Evolutionary conservation across 495 filamentous ascomycete species (phyloP).

Genomic region (Aspergillus sclerotiicarbonarius): DNA sequence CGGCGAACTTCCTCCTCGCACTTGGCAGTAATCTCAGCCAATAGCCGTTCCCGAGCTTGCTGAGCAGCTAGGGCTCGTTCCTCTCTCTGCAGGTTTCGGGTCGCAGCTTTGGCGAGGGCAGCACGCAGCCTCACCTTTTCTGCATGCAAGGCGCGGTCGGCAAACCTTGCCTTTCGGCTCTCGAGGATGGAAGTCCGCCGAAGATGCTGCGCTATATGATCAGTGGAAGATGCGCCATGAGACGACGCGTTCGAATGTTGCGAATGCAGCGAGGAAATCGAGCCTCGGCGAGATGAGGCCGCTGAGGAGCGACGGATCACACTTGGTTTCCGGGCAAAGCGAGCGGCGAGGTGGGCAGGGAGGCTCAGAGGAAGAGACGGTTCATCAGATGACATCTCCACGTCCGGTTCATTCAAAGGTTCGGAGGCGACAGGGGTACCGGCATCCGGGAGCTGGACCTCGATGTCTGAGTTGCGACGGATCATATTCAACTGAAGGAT

Average conservation of each 20-base stretch:
- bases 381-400: conserved; percentile 49
- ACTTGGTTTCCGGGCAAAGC: conserved; percentile 71
- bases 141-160: conserved; percentile 90
- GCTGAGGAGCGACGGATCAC: conserved; percentile 77
- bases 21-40: conserved; percentile 89
- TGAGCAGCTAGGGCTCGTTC: conserved; percentile 87
- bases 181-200: conserved; percentile 90
- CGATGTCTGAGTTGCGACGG: conserved; percentile 49
- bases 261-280: conserved; percentile 82
- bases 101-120: conserved; percentile 77
- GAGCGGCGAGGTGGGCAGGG: conserved; percentile 80
- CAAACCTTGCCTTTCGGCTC: conserved; percentile 85
- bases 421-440: conserved; percentile 32
- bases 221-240: conserved; percentile 69
- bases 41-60: conserved; percentile 81
- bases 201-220: conserved; percentile 84
- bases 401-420: conserved; percentile 30
- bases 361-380: conserved; percentile 52
- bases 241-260: conserved; percentile 61
- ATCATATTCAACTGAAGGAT: conserved; percentile 32
- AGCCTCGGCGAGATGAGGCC: conserved; percentile 84
- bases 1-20: conserved; percentile 94
- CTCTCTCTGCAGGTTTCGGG: conserved; percentile 63
- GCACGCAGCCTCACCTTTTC: conserved; percentile 94
- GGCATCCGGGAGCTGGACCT: conserved; percentile 45